A percentile compares a stretch with the other conserved stretches of the same genome.
Conservation (phyloP, 345 rosid species). For the Populus nigra region DNA sequence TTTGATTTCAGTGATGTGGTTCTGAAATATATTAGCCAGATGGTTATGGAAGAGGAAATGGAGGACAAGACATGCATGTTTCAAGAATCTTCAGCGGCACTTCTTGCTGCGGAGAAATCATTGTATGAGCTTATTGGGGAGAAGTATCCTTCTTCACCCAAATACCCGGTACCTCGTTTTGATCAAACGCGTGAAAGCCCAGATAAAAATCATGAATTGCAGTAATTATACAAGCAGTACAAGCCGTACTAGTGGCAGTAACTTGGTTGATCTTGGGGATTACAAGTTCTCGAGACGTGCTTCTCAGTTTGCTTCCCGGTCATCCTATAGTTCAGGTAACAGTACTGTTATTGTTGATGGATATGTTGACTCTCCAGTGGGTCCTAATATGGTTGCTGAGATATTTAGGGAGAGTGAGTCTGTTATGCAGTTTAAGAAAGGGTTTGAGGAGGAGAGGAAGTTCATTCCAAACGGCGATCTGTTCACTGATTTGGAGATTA, state of each 20-base stretch:
- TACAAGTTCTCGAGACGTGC: conserved; percentile 4
- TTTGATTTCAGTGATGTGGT: conserved; percentile 54
- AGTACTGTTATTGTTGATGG: conserved; percentile 26
- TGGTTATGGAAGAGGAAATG: conserved; percentile 68
- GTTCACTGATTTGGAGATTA: conserved; percentile 28
- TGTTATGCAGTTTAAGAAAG: conserved; percentile 52
- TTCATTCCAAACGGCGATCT: conserved; percentile 44
- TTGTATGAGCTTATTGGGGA: conserved; percentile 60
- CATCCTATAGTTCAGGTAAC: conserved; percentile 28
- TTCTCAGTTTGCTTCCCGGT: conserved; percentile 31
- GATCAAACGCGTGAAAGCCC: conserved; percentile 18
- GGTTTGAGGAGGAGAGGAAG: conserved; percentile 61
- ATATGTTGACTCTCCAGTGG: conserved; percentile 46
- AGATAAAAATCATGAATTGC: conserved; percentile 15
- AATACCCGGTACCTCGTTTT: conserved; percentile 1
- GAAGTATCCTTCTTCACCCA: conserved; percentile 42
- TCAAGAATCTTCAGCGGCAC: conserved; percentile 53
- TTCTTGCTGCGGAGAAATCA: conserved; percentile 59
- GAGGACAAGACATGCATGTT: conserved; percentile 51
- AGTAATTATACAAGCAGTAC: conserved; percentile 7
- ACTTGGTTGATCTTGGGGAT: conserved; percentile 23
- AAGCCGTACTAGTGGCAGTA: conserved; percentile 13
- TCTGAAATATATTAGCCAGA: conserved; percentile 49
- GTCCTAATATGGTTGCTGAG: conserved; percentile 35
- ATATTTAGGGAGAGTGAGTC: conserved; percentile 40